These are phyloP conservation scores for Umbelopsis sp. DNA, from an alignment of 371 early-diverging fungal species.

Conservation along the genomic window DNA sequence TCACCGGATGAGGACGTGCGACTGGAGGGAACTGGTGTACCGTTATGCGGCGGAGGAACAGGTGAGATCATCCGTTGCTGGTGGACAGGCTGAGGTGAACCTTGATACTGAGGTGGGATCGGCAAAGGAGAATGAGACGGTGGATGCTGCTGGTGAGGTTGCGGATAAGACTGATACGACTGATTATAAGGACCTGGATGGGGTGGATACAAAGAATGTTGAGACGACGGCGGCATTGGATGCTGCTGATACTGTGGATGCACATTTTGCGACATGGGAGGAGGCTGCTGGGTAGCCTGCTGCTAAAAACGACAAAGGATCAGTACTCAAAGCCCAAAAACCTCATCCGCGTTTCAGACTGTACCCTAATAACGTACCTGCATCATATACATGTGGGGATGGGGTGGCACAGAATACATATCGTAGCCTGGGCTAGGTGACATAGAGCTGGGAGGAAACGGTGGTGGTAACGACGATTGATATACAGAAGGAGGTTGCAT, in stretches of 20 bases:
- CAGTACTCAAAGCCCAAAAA: neutral
- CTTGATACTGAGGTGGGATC: constrained; percentile 18
- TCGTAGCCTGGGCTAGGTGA: constrained; percentile 32
- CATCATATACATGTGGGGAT: constrained; percentile 42
- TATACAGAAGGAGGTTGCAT: constrained; percentile 7
- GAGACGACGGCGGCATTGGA: constrained; percentile 16
- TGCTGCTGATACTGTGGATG: constrained; percentile 20
- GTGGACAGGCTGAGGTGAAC: constrained; percentile 12
- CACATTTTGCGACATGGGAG: neutral
- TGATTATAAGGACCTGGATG: constrained; percentile 17
- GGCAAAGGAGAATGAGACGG: constrained; percentile 17
- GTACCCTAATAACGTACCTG: constrained; percentile 27
- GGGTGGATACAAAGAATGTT: constrained; percentile 23
- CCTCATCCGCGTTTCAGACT: neutral
- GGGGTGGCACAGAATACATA: constrained; percentile 39
- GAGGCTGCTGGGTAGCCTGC: constrained; percentile 18
- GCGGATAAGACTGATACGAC: constrained; percentile 22
- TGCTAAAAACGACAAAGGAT: neutral
- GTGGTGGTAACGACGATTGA: neutral
- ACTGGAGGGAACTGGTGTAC: constrained; percentile 1
- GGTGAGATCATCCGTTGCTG: constrained; percentile 17
- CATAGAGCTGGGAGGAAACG: constrained; percentile 18
- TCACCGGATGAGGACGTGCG: neutral
- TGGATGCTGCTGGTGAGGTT: constrained; percentile 24
- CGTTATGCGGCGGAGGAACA: constrained; percentile 28